These are phyloP conservation scores for Neofusicoccum parvum DNA, from an alignment of 2,329 filamentous ascomycete species.

Conservation along the genomic window DNA sequence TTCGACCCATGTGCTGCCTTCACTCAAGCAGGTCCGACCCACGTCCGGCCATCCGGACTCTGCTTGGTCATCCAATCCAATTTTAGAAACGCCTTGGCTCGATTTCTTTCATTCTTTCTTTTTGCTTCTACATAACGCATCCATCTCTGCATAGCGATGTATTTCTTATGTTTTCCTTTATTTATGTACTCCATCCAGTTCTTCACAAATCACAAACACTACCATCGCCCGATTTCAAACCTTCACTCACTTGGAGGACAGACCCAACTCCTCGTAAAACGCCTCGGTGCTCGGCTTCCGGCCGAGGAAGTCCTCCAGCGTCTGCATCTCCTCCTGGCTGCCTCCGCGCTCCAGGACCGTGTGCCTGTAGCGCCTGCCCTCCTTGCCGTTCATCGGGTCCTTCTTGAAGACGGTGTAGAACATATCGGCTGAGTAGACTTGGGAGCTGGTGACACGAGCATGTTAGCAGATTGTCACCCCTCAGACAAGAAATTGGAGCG, in stretches of 20 bases:
- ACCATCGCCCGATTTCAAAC: not conserved
- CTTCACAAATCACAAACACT: not conserved
- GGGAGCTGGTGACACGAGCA: conserved; percentile 50
- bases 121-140: not conserved
- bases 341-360: conserved; percentile 78
- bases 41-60: too few species aligned
- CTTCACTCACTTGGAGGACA: conserved; percentile 22
- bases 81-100: too few species aligned
- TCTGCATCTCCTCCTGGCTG: conserved; percentile 78
- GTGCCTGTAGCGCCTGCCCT: conserved; percentile 76
- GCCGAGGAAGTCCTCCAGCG: conserved; percentile 76
- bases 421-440: conserved; percentile 85
- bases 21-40: too few species aligned
- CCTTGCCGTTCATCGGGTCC: conserved; percentile 74
- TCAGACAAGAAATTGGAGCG: not conserved
- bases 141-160: too few species aligned
- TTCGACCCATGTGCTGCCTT: too few species aligned
- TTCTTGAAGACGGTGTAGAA: conserved; percentile 78
- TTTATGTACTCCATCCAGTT: not conserved
- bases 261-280: conserved; percentile 79
- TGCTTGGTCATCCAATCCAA: too few species aligned
- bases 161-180: too few species aligned
- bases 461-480: not conserved
- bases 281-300: conserved; percentile 75
- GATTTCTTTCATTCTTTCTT: not conserved